Base-by-base conservation (phyloP, 495 filamentous ascomycete species). In the Xanthoparmelia taractica region DNA sequence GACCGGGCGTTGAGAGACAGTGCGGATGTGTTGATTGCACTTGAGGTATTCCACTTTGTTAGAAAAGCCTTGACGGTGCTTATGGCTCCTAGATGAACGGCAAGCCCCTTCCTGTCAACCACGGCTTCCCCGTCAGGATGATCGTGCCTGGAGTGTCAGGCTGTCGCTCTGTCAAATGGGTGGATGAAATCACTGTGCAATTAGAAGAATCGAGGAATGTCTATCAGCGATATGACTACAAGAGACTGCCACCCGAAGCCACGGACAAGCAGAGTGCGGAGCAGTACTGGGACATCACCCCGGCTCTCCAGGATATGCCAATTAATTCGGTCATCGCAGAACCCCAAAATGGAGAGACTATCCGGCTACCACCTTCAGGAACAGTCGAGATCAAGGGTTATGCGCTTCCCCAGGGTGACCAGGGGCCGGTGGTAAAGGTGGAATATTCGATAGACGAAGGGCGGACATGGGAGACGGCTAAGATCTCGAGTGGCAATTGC, bases 81-180 rank as follows among this genome's bases (percentile, higher is more conserved):
- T 27, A 64, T 37, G 18, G 6, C 20, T 50, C 5, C 15, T 56
- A 77, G 75, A 85, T 87, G 81, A 88, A 88, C 67, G 80, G 78
- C 59, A 62, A 69, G n/a, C 72, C 80, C 0, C 74, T 88, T 0
- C 74, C 81, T 0, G 73, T 76, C 12, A 81, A 84, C 43, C 84
- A 87, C 65, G 85, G 85, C 13, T 82, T 77, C 61, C 85, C 85
- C 0, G 71, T 87, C 20, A 78, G 85, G 7, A 79, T 82, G 0
- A 74, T 88, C n/a, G 78, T 87, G 0, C 85, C 85, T 12, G 85
- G 85, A 5, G 76, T 84, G 41, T 82, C 81, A 7, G 85, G 82
- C 7, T 85, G 81, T 17, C 76, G 85, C 37, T 82, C 78, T 56
- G 85, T 88, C 18, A 88, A 88, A 66, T 88, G 85, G 84, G 76